Evolutionary conservation across 2,329 filamentous ascomycete genomes (phyloP), one percentile per base, ranked within the genome.

Genomic region (Nannizzia gypsea): DNA sequence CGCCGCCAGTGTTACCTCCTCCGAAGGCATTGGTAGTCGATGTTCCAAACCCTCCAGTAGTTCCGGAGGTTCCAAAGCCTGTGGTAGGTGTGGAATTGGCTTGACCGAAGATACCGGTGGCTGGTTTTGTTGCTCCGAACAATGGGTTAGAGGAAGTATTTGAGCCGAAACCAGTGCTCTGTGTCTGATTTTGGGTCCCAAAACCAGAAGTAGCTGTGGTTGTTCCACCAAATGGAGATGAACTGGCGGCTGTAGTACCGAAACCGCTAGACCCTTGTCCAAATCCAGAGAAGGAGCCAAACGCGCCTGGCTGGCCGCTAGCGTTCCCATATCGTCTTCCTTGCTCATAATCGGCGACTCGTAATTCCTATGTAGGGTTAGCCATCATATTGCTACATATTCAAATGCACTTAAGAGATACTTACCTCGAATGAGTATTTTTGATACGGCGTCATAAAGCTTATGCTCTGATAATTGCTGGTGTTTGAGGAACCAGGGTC

Each of bases 261-360:
- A 79, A 80, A 62, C 61, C 72, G 6, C 68, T 67, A 15, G 66
- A 70, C 38, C 70, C 63, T 59, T 70, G 72, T 61, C 74, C 68
- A 61, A 79, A 79, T 4, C 77, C 74, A 5, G 70, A 70, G 60
- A 78, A 78, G 59, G 84, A 84, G 17, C 90, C 92, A 72, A 96
- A 96, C 6, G 87, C 88, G 61, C 90, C 90, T 54, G 83, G 78
- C 65, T 90, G 87, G 31, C 89, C 90, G 63, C 87, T 89, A 46
- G 82, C 81, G 73, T 92, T 95, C 36, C 91, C 93, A 70, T 83
- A 89, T 59, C 87, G 86, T 61, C 91, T 85, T 57, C 91, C 91
- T 72, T 91, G 88, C 61, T 86, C 83, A 71, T 99, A 99, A 73
- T 99, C 93, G 52, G 84, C 89, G 63, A 95, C 74, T 68, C 89